Evolutionary conservation across 371 early-diverging fungal genomes (phyloP).

Genomic region (Mucor plumbeus): DNA sequence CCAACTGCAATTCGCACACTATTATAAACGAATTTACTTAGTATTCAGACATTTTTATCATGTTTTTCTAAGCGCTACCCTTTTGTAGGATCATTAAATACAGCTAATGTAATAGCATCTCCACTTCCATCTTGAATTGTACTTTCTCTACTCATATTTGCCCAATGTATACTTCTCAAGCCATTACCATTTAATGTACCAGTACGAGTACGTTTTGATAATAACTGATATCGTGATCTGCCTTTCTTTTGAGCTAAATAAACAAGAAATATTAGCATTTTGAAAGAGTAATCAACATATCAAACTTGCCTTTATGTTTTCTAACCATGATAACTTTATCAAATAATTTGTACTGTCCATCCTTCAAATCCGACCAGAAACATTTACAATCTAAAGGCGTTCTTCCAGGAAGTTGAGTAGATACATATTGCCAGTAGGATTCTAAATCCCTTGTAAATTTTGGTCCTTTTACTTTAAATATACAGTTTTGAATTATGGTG

Average conservation of each 20-base stretch:
- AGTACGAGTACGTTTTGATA: conserved; percentile 6
- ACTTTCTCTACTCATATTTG: conserved; percentile 24
- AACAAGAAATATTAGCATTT: neutral
- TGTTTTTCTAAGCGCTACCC: conserved; percentile 10
- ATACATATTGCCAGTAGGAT: conserved; percentile 30
- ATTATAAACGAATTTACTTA: neutral
- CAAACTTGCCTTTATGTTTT: conserved; percentile 19
- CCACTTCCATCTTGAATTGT: conserved; percentile 47
- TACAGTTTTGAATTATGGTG: neutral
- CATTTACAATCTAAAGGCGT: conserved; percentile 34
- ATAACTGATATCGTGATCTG: conserved; percentile 10
- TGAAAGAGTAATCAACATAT: neutral
- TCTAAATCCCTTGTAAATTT: neutral
- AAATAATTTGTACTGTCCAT: conserved; percentile 2
- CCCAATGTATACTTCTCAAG: conserved; percentile 21
- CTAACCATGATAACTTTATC: conserved; percentile 26
- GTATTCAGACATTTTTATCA: neutral
- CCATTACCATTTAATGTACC: neutral
- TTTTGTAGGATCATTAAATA: conserved; percentile 19
- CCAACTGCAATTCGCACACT: conserved; percentile 34
- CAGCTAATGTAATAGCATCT: conserved; percentile 38
- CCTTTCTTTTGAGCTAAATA: neutral
- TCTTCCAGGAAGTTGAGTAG: conserved; percentile 36
- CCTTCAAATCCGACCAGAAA: conserved; percentile 29
- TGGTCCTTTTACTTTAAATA: neutral